Evolutionary conservation across 805 yeast genomes (phyloP), one percentile per base, ranked within the genome.

Genomic region (Sugiyamaella marilandica): DNA sequence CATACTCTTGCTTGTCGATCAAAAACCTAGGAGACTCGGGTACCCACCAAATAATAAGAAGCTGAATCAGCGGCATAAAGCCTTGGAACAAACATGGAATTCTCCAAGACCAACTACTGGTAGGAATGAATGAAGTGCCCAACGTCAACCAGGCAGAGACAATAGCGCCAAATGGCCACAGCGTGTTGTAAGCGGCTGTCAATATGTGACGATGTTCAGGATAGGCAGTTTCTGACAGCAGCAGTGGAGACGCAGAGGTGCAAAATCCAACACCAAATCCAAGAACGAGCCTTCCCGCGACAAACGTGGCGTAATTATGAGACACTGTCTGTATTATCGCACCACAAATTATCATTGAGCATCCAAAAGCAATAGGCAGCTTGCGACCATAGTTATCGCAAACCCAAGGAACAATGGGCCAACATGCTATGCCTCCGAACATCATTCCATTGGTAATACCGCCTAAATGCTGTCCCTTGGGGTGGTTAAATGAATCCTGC

Each of bases 21-120:
- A 79, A 82, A 70, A 76, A 90, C 54, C 97, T 75, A 0, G 96
- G 96, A 41, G 91, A 81, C 68, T 91, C 97, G 0, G 97, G 97
- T n/a, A 90, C 70, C 41, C 81, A 78, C 41, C 80, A 62, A 37
- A 74, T 64, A 26, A 74, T 71, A 14, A 41, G 68, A 33, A 53
- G 82, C 80, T 85, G 71, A 50, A 83, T 63, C 37, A 85, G 68
- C 47, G 87, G 54, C 64, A 84, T 83, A 39, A 84, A 58, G 53
- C 80, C 73, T 71, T 86, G 94, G 61, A 84, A 69, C 1, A 87
- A 82, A 55, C 85, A 77, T 10, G 92, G 91, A 65, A 86, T 75
- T 72, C 91, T 79, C 89, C 91, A 85, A 16, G 83, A 74, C 37
- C 75, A 70, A 1, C 59, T 56, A n/a, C 51, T 33, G 49, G 49